Evolutionary conservation across 805 yeast species (phyloP), one percentile per base, ranked within the genome.

Genomic region (Ogataea pignaliae): DNA sequence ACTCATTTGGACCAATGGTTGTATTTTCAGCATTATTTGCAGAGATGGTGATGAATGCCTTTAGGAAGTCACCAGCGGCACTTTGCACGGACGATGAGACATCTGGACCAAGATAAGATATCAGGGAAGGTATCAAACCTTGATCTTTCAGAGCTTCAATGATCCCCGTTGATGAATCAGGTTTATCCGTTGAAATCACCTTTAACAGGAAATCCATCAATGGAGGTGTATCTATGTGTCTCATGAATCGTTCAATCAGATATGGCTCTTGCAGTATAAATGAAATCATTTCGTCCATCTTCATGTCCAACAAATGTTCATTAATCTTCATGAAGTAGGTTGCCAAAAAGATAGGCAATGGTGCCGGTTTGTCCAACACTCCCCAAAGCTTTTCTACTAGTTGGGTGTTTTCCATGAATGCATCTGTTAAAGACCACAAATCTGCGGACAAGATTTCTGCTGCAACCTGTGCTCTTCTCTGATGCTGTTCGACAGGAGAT

Each of bases 1-100:
- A 72, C 60, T 88, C 97, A 60, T 93, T 93, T 2, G 99, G 98
- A 1, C 99, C 99, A 43, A 93, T 87, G 10, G 95, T 86, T 2
- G 96, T 85, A 50, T 87, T 90, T 46, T 88, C 88, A 37, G 88
- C 85, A 46, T 86, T 88, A 58, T 91, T 93, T 8, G 97, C 96
- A 36, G 97, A 88, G 29, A 93, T 87, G 2, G 97, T 85, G 31
- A 93, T 85, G 56, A 93, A 81, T 0, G 98, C 97, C 61, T 93
- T 93, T 42, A 93, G 70, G 59, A 93, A 93, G 60, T 93, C 99
- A 17, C 96, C 95, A 1, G 96, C 95, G 0, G 98, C 95, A 14
- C 93, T 82, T 63, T 93, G 98, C 39, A 81, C 81, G 36, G 86
- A 77, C 10, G 90, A 76, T 10, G 83, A 71, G 34, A 77, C 70